Percentiles rank a stretch among this genome's conserved stretches.
Conservation (phyloP, 192 early-diverging fungal species). For the Gamsiella multidivaricata region DNA sequence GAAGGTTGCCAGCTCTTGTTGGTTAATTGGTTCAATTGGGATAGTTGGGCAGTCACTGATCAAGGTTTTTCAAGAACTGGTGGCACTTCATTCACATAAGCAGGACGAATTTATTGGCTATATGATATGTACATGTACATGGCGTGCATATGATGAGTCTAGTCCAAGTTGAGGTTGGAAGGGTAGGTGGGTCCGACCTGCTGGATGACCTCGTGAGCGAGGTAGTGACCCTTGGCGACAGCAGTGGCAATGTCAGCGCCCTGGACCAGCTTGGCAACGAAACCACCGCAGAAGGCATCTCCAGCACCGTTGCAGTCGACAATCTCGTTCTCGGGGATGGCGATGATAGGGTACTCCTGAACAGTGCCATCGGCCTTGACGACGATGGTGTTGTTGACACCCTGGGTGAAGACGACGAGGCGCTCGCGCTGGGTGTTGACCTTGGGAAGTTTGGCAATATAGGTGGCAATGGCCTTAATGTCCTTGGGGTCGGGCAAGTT, state of each 20-base stretch:
- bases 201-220: slow-evolving; percentile 90
- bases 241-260: slow-evolving; percentile 70
- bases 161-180: slow-evolving; percentile 25
- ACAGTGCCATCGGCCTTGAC: slow-evolving; percentile 72
- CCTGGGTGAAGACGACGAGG: slow-evolving; percentile 94
- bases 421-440: slow-evolving; percentile 75
- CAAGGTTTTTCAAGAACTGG: no score
- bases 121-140: not conserved
- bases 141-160: not conserved
- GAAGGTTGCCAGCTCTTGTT: no score
- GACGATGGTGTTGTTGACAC: slow-evolving; percentile 78
- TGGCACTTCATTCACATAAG: no score
- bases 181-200: slow-evolving; percentile 81
- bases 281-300: slow-evolving; percentile 96
- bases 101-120: no score
- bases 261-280: slow-evolving; percentile 85
- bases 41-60: no score
- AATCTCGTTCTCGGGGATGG: slow-evolving; percentile 74
- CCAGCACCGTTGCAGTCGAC: slow-evolving; percentile 98
- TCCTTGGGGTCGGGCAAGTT: slow-evolving; percentile 70
- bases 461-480: slow-evolving; percentile 83
- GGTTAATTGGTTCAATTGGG: no score
- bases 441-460: slow-evolving; percentile 88
- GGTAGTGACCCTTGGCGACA: slow-evolving; percentile 91
- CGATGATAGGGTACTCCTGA: slow-evolving; percentile 70